Percentiles rank a stretch among this genome's conserved stretches.
Conservation (phyloP, 306 rosid genomes). For the Cotoneaster glaucophyllus region DNA sequence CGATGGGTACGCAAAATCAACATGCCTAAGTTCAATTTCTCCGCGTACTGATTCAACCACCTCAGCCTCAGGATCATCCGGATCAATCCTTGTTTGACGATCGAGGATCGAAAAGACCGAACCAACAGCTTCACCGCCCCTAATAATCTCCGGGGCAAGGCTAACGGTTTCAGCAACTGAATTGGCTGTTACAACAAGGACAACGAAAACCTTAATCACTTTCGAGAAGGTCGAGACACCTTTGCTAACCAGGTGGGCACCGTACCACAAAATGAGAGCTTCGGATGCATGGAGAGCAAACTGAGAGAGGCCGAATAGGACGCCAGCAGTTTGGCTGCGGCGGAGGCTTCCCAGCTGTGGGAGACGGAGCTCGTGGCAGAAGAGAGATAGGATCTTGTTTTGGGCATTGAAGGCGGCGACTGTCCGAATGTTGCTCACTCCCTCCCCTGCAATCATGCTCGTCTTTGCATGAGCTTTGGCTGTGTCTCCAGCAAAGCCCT, state of each 20-base stretch:
- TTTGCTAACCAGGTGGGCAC: slow-evolving; percentile 77
- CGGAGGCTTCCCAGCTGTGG: slow-evolving; percentile 75
- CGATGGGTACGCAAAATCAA: slow-evolving; percentile 88
- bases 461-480: slow-evolving; percentile 99
- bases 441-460: slow-evolving; percentile 98
- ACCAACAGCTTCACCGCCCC: slow-evolving; percentile 94
- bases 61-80: slow-evolving; percentile 83
- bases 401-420: slow-evolving; percentile 99
- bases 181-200: slow-evolving; percentile 84
- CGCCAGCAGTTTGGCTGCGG: slow-evolving; percentile 76
- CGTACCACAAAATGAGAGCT: slow-evolving; percentile 90
- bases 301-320: slow-evolving; percentile 82
- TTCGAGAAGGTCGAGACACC: slow-evolving; percentile 85
- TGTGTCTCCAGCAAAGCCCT: slow-evolving; percentile 99
- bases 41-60: slow-evolving; percentile 71
- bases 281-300: slow-evolving; percentile 87
- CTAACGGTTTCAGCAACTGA: slow-evolving; percentile 99
- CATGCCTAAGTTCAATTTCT: slow-evolving; percentile 89
- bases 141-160: slow-evolving; percentile 95
- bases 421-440: slow-evolving; percentile 95
- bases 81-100: slow-evolving; percentile 71
- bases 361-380: slow-evolving; percentile 63
- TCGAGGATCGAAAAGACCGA: slow-evolving; percentile 87
- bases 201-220: slow-evolving; percentile 90
- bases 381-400: slow-evolving; percentile 65